These are phyloP conservation scores for Baorangia bicolor DNA, from an alignment of 768 basidiomycete genomes.

Conservation along the genomic window DNA sequence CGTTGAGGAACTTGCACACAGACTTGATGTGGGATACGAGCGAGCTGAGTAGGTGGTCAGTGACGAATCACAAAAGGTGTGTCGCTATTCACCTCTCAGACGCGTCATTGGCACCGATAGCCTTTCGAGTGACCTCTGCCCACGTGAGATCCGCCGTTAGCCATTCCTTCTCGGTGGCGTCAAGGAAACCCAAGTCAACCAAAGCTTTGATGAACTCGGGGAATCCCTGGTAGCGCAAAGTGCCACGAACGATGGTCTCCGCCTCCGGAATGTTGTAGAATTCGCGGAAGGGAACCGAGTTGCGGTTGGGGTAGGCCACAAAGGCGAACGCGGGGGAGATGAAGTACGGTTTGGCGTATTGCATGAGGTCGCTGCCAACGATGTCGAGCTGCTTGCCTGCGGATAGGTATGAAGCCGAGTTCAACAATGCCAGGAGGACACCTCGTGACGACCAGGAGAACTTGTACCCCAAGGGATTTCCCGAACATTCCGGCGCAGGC, in stretches of 20 bases:
- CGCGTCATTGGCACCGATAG: slow-evolving; percentile 64
- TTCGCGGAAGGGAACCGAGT: slow-evolving; percentile 87
- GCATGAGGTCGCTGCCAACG: slow-evolving; percentile 84
- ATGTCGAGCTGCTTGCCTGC: slow-evolving; percentile 64
- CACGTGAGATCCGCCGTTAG: slow-evolving; percentile 73
- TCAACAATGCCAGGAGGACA: slow-evolving; percentile 91
- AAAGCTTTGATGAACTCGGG: slow-evolving; percentile 89
- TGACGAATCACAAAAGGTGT: background rate
- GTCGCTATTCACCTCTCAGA: slow-evolving; percentile 57
- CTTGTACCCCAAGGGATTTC: slow-evolving; percentile 98
- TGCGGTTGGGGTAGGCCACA: slow-evolving; percentile 95
- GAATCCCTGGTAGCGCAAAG: slow-evolving; percentile 95
- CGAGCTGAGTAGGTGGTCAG: slow-evolving; percentile 42
- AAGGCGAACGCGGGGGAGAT: slow-evolving; percentile 96
- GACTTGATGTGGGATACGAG: slow-evolving; percentile 71
- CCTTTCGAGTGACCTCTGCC: slow-evolving; percentile 78
- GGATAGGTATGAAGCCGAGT: slow-evolving; percentile 79
- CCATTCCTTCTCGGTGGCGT: slow-evolving; percentile 75
- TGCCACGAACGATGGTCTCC: slow-evolving; percentile 89
- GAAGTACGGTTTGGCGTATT: slow-evolving; percentile 86
- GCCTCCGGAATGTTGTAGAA: slow-evolving; percentile 94
- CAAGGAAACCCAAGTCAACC: slow-evolving; percentile 85
- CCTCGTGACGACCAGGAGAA: slow-evolving; percentile 99
- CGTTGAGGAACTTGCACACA: slow-evolving; percentile 70
- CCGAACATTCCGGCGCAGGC: slow-evolving; percentile 85